Evolutionary conservation across 1,139 yeast genomes (phyloP).

Genomic region (Meyerozyma carpophila): DNA sequence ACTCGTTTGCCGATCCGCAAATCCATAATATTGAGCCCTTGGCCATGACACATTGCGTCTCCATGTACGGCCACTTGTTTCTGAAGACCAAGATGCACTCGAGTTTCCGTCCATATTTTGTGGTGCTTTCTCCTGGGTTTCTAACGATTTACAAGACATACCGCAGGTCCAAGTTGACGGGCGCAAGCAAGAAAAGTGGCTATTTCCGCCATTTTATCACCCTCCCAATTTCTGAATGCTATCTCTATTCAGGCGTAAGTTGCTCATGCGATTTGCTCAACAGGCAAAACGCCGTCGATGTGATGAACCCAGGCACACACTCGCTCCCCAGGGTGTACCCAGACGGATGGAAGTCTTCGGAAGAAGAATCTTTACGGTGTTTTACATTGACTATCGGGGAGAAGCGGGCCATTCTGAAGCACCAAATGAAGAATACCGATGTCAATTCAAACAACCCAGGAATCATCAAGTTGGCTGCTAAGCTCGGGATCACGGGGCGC

Average conservation of each 20-base stretch:
- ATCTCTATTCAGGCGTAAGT: conserved; percentile 66
- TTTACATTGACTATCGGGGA: conserved; percentile 83
- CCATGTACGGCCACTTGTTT: conserved; percentile 59
- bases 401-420: conserved; percentile 39
- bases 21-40: conserved; percentile 53
- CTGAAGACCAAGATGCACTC: conserved; percentile 68
- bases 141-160: conserved; percentile 47
- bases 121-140: conserved; percentile 66
- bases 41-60: conserved; percentile 55
- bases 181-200: conserved; percentile 39
- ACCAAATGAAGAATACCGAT: conserved; percentile 8
- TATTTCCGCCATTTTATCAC: conserved; percentile 48
- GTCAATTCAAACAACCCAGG: conserved; percentile 31
- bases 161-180: conserved; percentile 40
- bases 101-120: conserved; percentile 55
- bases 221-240: conserved; percentile 62
- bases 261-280: conserved; percentile 54
- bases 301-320: conserved; percentile 48
- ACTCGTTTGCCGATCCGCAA: conserved; percentile 49
- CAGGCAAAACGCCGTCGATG: conserved; percentile 40
- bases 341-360: conserved; percentile 83
- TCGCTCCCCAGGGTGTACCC: conserved; percentile 65
- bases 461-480: conserved; percentile 35
- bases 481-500: conserved; percentile 64
- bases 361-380: conserved; percentile 66